Conservation (phyloP, 768 basidiomycete species). For the Sarcomyxa edulis region DNA sequence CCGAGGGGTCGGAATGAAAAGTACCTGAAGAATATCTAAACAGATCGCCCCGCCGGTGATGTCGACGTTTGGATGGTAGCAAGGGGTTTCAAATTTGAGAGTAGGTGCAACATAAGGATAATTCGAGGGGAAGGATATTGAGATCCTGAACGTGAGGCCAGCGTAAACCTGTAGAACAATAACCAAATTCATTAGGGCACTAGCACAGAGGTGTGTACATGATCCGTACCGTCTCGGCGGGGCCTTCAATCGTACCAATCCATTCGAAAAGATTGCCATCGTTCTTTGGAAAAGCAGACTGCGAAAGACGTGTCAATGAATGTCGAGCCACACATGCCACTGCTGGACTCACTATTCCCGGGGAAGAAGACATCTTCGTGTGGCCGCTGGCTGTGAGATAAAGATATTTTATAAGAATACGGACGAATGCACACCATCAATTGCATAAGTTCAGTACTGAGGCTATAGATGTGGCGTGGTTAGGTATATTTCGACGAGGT, state of each 20-base stretch:
- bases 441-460: conserved; percentile 83
- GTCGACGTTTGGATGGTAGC: conserved; percentile 91
- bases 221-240: conserved; percentile 56
- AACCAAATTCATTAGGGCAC: conserved; percentile 9
- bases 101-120: conserved; percentile 85
- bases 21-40: conserved; percentile 81
- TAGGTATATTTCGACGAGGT: conserved; percentile 2
- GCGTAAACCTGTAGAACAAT: conserved; percentile 55
- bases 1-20: too few relatives aligned
- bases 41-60: conserved; percentile 73
- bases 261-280: conserved; percentile 88
- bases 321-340: too few relatives aligned
- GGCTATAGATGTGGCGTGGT: conserved; percentile 30
- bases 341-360: conserved; percentile 77
- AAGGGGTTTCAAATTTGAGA: conserved; percentile 86
- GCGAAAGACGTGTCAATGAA: background rate
- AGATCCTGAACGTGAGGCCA: conserved; percentile 77
- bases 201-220: conserved; percentile 3
- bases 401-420: background rate
- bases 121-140: conserved; percentile 79
- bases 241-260: conserved; percentile 85
- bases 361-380: conserved; percentile 79
- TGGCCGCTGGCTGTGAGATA: conserved; percentile 7
- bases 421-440: conserved; percentile 61
- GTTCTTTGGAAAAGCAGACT: conserved; percentile 89